phyloP scores from a whole-genome alignment of 345 rosid species.

The Xanthoceras sorbifolium region DNA sequence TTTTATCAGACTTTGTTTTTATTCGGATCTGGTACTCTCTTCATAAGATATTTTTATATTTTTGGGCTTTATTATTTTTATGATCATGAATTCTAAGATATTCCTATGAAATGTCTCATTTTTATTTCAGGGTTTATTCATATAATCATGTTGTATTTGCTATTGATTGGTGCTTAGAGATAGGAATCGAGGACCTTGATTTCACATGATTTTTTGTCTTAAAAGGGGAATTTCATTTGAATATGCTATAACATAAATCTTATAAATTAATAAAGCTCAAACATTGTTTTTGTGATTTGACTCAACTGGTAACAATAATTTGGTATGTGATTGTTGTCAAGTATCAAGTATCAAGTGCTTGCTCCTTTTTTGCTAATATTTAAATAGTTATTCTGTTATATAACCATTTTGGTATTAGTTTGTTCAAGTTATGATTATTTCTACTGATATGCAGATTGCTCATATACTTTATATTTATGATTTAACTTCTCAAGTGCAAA shows the following conservation, averaged over 20 bases:
- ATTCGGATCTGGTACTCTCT: constrained; percentile 14
- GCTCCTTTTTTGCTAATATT: background rate
- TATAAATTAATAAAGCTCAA: too few species aligned
- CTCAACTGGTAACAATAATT: too few species aligned
- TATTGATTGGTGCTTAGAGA: background rate
- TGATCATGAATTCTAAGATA: background rate
- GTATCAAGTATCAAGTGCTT: background rate
- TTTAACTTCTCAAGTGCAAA: background rate
- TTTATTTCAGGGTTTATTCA: background rate
- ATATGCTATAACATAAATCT: too few species aligned
- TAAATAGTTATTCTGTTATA: too few species aligned
- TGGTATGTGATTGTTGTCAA: too few species aligned
- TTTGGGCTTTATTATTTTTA: background rate
- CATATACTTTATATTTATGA: background rate
- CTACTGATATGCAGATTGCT: background rate
- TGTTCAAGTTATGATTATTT: background rate
- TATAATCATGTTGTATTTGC: too few species aligned
- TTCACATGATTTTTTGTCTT: too few species aligned
- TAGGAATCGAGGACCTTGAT: too few species aligned
- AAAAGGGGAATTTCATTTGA: too few species aligned
- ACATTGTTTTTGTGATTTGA: too few species aligned
- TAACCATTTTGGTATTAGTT: too few species aligned
- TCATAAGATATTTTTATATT: constrained; percentile 14
- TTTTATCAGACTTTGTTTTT: constrained; percentile 1
- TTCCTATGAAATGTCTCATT: background rate